Evolutionary conservation across 2,329 filamentous ascomycete species (phyloP).

Genomic region (Diaporthe helianthi): DNA sequence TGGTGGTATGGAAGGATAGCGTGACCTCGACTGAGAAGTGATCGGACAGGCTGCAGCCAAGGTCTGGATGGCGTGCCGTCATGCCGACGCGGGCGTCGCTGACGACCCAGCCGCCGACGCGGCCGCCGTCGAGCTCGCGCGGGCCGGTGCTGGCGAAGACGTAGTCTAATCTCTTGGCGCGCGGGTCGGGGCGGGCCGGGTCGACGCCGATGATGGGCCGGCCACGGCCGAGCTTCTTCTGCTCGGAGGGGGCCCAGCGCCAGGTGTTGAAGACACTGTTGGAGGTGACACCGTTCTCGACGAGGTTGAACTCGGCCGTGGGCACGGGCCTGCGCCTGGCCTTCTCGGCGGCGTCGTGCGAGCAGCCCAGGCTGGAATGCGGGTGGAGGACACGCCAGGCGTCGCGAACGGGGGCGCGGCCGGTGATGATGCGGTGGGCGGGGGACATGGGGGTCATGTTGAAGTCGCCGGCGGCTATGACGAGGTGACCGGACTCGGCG

Average conservation of each 20-base stretch:
- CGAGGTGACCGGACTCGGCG: constrained; percentile 79
- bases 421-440: constrained; percentile 81
- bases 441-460: constrained; percentile 93
- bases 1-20: constrained; percentile 56
- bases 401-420: constrained; percentile 79
- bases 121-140: constrained; percentile 35
- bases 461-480: constrained; percentile 89
- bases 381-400: constrained; percentile 87
- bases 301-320: constrained; percentile 78
- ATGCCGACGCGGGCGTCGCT: constrained; percentile 77
- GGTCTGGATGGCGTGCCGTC: constrained; percentile 78
- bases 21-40: constrained; percentile 92
- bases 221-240: constrained; percentile 71
- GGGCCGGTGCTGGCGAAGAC: constrained; percentile 75
- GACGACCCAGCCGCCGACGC: constrained; percentile 69
- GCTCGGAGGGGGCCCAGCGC: constrained; percentile 80
- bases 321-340: constrained; percentile 72
- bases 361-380: constrained; percentile 79
- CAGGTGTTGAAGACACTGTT: constrained; percentile 90
- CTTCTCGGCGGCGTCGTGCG: constrained; percentile 71
- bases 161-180: constrained; percentile 91
- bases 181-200: constrained; percentile 71
- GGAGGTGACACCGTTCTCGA: constrained; percentile 85
- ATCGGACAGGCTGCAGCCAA: constrained; percentile 89
- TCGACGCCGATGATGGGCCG: constrained; percentile 67